Evolutionary conservation across 192 early-diverging fungal species (phyloP), one percentile per base, ranked within the genome.

Genomic region (Piromyces sp.): DNA sequence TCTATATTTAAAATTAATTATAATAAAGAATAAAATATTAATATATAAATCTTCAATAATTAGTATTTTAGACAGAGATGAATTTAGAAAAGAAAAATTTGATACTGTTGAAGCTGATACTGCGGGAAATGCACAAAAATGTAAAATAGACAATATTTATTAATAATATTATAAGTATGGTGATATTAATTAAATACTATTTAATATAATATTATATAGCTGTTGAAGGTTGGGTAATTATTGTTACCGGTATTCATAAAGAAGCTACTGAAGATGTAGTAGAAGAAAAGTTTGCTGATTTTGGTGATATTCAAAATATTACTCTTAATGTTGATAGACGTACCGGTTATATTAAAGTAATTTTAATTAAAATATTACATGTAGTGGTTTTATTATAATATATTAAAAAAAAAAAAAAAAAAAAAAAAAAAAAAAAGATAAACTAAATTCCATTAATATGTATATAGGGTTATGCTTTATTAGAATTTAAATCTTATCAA

Each of bases 191-290:
- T n/a, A n/a, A n/a, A n/a, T n/a, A n/a, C n/a, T n/a, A n/a, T n/a
- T n/a, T 33, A 33, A 33, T 33, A 33, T 6, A 6, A 33, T 33
- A 33, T 33, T 6, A 68, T n/a, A n/a, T 68, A 68, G 51, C 93
- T 7, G 89, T 97, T 30, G 97, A 98, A 84, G 97, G 97, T 36
- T 98, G 97, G 97, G 95, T 98, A 42, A 85, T 98, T 9, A 85
- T 98, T n/a, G 92, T 94, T 15, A 95, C 95, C 0, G 95, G 94
- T 36, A 88, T 98, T 29, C 96, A 98, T 86, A 96, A 98, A 85
- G 97, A 98, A 86, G 93, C 95, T 15, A 93, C 92, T 30, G 97
- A 97, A 83, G 97, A 98, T 28, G 94, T 94, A 78, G 84, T 98
- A 80, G 90, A 85, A 82, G 95, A 98, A 84, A 89, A 91, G 81